Evolutionary conservation across 345 rosid species (phyloP).

Genomic region (Eucalyptus regnans): DNA sequence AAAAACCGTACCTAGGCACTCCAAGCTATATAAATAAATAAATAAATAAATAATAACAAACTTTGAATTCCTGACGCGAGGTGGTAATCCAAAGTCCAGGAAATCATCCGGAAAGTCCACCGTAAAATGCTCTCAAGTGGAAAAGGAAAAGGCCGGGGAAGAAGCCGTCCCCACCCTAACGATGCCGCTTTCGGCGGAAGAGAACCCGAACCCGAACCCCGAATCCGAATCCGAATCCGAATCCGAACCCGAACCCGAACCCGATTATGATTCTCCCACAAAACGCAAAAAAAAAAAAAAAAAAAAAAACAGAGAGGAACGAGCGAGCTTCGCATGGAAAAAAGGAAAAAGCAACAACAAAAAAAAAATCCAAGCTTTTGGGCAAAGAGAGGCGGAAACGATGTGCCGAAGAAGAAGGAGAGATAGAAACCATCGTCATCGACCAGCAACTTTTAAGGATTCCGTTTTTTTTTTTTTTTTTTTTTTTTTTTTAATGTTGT

Average conservation of each 20-base stretch:
- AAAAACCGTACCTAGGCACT: background rate
- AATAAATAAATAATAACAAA: background rate
- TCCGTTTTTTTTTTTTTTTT: background rate
- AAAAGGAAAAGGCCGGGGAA: background rate
- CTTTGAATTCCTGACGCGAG: background rate
- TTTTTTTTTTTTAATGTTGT: background rate
- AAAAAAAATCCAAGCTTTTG: background rate
- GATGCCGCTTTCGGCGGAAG: background rate
- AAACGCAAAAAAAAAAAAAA: background rate
- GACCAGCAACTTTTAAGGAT: background rate
- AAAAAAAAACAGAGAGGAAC: background rate
- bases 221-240: background rate
- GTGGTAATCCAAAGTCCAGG: background rate
- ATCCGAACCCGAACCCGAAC: background rate
- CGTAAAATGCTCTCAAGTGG: background rate
- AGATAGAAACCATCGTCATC: background rate
- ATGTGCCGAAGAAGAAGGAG: background rate
- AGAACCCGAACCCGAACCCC: background rate
- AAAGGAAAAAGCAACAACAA: background rate
- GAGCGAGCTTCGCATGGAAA: background rate
- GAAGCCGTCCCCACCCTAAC: background rate
- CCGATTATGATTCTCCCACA: background rate
- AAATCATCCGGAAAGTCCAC: background rate
- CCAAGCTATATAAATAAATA: background rate
- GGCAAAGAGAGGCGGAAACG: background rate